A percentile compares a stretch with the other conserved stretches of the same genome.
phyloP scores from a whole-genome alignment of 257 asterid genomes.

The Petrea volubilis region DNA sequence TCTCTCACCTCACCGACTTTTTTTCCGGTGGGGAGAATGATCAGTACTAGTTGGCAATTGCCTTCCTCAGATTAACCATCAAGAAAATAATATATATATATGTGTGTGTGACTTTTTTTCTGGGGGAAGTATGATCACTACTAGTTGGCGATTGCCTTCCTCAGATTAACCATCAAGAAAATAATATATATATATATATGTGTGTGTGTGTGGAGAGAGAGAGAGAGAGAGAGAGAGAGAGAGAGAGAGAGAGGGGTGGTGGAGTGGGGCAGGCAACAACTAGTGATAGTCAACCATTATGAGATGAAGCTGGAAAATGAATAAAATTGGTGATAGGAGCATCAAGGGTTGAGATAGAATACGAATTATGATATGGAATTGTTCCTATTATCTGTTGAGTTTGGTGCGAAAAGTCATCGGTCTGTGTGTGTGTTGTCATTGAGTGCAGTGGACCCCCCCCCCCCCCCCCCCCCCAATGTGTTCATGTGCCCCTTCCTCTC shows the following conservation, averaged over 20 bases:
- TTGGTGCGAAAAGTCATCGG: neutral
- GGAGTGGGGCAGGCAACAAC: neutral
- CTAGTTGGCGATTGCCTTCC: no score
- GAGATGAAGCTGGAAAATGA: neutral
- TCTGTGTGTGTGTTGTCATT: neutral
- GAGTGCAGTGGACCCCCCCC: neutral
- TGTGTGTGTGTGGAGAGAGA: no score
- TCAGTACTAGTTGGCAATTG: no score
- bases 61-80: no score
- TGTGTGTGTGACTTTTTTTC: no score
- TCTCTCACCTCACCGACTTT: no score
- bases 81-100: no score
- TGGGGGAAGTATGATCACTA: no score
- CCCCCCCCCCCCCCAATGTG: neutral
- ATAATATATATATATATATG: no score
- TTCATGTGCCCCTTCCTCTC: neutral
- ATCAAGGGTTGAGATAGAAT: neutral
- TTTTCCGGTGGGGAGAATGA: no score
- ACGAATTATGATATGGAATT: neutral
- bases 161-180: no score
- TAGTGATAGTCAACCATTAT: neutral
- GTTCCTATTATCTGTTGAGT: neutral
- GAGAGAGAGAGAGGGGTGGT: neutral
- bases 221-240: no score
- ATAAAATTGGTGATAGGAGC: neutral